Percentiles rank a stretch among this genome's conserved stretches.
Conservation (phyloP, 179 eudicot genomes). For the Beta corolliflora region DNA sequence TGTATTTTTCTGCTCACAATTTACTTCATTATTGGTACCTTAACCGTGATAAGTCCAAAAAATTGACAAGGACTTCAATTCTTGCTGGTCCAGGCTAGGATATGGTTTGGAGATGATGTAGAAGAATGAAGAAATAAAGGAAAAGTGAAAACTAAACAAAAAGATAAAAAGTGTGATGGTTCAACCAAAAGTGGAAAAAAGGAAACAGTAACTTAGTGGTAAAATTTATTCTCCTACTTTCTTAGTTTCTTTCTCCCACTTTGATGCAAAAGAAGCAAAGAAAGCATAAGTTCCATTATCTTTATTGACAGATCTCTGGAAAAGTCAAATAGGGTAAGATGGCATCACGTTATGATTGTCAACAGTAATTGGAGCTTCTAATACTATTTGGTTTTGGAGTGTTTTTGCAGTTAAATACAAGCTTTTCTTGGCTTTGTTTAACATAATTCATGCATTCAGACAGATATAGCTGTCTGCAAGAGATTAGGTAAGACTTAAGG, state of each 20-base stretch:
- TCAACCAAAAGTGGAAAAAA: constrained; percentile 7
- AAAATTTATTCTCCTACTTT: background rate
- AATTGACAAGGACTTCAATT: background rate
- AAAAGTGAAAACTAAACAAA: background rate
- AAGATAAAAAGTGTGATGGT: background rate
- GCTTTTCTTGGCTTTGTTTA: background rate
- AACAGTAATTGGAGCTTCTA: constrained; percentile 2
- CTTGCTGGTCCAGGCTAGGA: background rate
- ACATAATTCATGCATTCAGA: background rate
- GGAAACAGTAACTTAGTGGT: background rate
- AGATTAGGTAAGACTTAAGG: constrained; percentile 14
- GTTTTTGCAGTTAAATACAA: background rate
- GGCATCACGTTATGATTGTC: constrained; percentile 13
- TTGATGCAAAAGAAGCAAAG: constrained; percentile 16
- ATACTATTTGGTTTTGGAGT: constrained; percentile 4
- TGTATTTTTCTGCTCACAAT: too few relatives aligned
- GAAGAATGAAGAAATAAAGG: too few relatives aligned
- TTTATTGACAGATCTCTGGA: background rate
- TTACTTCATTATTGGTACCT: background rate
- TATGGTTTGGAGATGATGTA: background rate
- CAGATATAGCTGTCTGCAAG: background rate
- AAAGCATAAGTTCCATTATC: background rate
- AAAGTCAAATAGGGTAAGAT: constrained; percentile 10
- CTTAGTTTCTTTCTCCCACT: constrained; percentile 9
- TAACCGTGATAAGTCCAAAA: too few relatives aligned